Evolutionary conservation across 371 early-diverging fungal genomes (phyloP).

Genomic region (Funneliformis caledonium): DNA sequence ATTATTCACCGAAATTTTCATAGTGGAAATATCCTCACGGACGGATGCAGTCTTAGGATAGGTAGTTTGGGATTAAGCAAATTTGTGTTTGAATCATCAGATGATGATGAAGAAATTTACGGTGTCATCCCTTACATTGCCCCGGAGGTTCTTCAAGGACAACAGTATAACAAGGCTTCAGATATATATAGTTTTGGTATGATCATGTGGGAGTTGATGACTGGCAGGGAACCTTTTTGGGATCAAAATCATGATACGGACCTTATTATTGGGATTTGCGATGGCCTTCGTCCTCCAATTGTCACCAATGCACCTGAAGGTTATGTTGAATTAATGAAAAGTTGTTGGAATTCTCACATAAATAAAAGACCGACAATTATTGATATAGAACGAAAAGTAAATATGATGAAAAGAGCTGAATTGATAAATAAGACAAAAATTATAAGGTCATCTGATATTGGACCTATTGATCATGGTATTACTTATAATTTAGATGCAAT

Average conservation of each 20-base stretch:
- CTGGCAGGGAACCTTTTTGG: conserved; percentile 8
- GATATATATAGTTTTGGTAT: conserved; percentile 27
- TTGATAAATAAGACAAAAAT: no score
- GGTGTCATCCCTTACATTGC: conserved; percentile 14
- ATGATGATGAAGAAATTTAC: neutral
- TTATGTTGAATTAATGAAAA: conserved; percentile 24
- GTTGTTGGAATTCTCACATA: conserved; percentile 9
- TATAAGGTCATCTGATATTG: no score
- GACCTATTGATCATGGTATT: no score
- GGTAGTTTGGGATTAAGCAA: no score
- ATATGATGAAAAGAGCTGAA: no score
- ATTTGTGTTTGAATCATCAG: no score
- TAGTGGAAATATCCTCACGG: no score
- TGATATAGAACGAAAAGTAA: neutral
- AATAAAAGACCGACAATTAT: conserved; percentile 3
- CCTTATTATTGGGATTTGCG: neutral
- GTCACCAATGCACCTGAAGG: neutral
- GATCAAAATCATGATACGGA: neutral
- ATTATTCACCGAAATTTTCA: no score
- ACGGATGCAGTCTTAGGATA: no score
- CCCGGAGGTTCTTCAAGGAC: conserved; percentile 25
- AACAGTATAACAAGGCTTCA: neutral
- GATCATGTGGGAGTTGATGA: conserved; percentile 26
- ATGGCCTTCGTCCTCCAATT: conserved; percentile 3
- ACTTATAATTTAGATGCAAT: no score